Base-by-base conservation (phyloP, 768 basidiomycete species). In the Podaxis rugospora region DNA sequence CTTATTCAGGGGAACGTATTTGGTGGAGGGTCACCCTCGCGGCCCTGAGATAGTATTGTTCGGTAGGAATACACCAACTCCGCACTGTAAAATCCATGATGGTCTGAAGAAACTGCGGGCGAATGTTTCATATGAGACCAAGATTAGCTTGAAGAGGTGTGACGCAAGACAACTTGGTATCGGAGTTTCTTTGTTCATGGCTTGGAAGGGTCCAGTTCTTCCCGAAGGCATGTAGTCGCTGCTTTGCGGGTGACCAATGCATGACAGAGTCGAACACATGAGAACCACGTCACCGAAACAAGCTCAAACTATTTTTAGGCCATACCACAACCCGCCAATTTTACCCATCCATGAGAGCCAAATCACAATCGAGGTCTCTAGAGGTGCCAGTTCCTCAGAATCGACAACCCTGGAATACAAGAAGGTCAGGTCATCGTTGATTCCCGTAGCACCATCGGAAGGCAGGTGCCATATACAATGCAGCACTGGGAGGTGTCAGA, bases 311-410 rank as follows among this genome's bases (percentile, higher is more conserved):
- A 57, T 57, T 46, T 21, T 57, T 49, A 32, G 46, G n/a, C n/a
- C n/a, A 14, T 57, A 47, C 42, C 44, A 35, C 28, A 47, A 35
- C 14, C 1, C 32, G 47, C 10, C 13, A n/a, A 36, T 50, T 50
- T 58, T 58, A 25, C 32, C 57, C 57, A 58, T 14, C 25, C 44
- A 50, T 58, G 57, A 50, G 57, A 58, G 37, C 49, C 6, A 25
- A 23, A 13, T 27, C 23, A 58, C 57, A 37, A 37, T 51, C 18
- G 10, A 25, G 57, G 47, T 4, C 21, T 23, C 5, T 11, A 49
- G 13, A 23, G 10, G 14, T 4, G 47, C 11, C 40, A 23, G 25
- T n/a, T 9, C 9, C 11, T 11, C 23, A 10, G 13, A 21, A 21
- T 27, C 23, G 18, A 11, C 7, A 35, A 35, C 51, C 51, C 14